phyloP scores from a whole-genome alignment of 2,329 filamentous ascomycete species.

The Aureobasidium subglaciale region DNA sequence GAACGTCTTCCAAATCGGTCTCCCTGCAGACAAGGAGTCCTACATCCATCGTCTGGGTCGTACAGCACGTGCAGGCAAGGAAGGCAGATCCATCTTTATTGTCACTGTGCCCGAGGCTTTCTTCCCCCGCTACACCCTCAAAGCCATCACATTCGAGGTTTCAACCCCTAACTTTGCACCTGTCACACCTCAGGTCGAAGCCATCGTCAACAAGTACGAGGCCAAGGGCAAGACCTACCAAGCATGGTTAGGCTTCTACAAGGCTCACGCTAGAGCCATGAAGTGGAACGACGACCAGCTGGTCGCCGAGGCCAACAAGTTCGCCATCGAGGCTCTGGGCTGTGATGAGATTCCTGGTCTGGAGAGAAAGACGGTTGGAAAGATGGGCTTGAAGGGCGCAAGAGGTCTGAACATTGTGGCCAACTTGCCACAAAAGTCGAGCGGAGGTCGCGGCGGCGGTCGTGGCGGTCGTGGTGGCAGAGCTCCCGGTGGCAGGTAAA shows the following conservation, averaged over 20 bases:
- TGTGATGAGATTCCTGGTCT: constrained; percentile 40
- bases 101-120: constrained; percentile 47
- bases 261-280: constrained; percentile 17
- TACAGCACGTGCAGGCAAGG: constrained; percentile 80
- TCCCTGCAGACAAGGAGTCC: constrained; percentile 45
- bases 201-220: constrained; percentile 32
- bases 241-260: constrained; percentile 42
- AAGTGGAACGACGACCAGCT: constrained; percentile 23
- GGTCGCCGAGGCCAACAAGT: constrained; percentile 38
- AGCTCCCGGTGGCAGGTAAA: background rate
- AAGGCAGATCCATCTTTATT: constrained; percentile 48
- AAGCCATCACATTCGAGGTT: constrained; percentile 35
- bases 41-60: constrained; percentile 94
- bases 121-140: constrained; percentile 46
- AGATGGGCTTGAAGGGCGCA: constrained; percentile 43
- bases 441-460: constrained; percentile 1
- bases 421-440: constrained; percentile 3
- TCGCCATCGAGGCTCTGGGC: constrained; percentile 34
- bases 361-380: constrained; percentile 39
- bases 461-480: background rate
- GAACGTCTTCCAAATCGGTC: constrained; percentile 68
- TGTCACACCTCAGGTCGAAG: constrained; percentile 40
- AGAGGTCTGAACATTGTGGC: constrained; percentile 27
- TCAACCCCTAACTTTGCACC: background rate
- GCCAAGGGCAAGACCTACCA: constrained; percentile 39